phyloP scores from a whole-genome alignment of 345 rosid genomes.

The Gossypium turneri region DNA sequence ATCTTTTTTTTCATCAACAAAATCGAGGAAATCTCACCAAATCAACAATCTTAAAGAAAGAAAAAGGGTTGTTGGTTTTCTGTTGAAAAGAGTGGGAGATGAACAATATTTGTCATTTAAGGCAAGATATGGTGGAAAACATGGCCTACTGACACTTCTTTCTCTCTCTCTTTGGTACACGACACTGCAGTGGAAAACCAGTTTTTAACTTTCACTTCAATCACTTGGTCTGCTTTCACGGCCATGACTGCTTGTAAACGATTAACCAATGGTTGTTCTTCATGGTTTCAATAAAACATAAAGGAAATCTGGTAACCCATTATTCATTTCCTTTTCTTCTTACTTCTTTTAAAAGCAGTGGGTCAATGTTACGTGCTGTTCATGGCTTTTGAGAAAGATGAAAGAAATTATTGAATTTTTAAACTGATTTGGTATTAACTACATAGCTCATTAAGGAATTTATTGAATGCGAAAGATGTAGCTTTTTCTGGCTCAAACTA shows the following conservation, averaged over 20 bases:
- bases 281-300: neutral
- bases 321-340: neutral
- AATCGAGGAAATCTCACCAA: slow-evolving; percentile 13
- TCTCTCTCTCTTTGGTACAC: neutral
- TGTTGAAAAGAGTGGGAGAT: slow-evolving; percentile 10
- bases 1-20: slow-evolving; percentile 16
- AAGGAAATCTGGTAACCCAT: neutral
- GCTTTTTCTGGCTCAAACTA: neutral
- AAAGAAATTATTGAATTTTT: neutral
- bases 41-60: neutral
- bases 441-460: neutral
- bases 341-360: neutral
- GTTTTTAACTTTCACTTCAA: slow-evolving; percentile 8
- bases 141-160: slow-evolving; percentile 19
- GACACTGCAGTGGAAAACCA: neutral
- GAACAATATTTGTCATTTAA: slow-evolving; percentile 17
- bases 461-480: neutral
- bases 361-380: neutral
- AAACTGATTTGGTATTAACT: neutral
- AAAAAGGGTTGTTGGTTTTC: neutral
- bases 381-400: neutral
- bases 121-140: slow-evolving; percentile 20
- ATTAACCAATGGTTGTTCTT: neutral
- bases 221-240: neutral
- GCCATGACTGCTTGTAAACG: neutral